Percentiles rank a stretch among this genome's conserved stretches.
Conservation (phyloP, 1,139 yeast genomes). For the Yamadazyma atmosphaerica region DNA sequence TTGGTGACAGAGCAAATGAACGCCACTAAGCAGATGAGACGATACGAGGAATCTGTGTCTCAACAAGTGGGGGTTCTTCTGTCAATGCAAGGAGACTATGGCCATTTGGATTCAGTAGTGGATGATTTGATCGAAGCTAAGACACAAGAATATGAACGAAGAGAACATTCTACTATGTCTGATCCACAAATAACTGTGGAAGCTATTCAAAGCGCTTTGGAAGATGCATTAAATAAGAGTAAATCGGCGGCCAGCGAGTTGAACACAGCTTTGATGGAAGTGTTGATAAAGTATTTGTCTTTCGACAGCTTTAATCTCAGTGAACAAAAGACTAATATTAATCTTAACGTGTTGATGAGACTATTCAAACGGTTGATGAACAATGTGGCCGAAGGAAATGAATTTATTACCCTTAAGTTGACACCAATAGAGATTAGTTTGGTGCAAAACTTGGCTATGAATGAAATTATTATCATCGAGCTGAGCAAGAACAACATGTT, state of each 20-base stretch:
- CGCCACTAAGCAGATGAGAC: neutral
- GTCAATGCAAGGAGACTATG: slow-evolving; percentile 1
- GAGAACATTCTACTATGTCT: no score
- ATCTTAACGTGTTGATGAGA: slow-evolving; percentile 5
- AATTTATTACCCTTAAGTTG: slow-evolving; percentile 18
- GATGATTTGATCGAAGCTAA: neutral
- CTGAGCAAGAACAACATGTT: slow-evolving; percentile 13
- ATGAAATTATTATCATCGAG: slow-evolving; percentile 15
- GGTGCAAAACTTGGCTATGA: slow-evolving; percentile 19
- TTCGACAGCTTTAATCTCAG: slow-evolving; percentile 5
- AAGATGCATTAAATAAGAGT: slow-evolving; percentile 1
- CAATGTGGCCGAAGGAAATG: slow-evolving; percentile 11
- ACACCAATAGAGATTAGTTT: slow-evolving; percentile 15
- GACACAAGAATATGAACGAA: neutral
- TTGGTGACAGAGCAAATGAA: slow-evolving; percentile 7
- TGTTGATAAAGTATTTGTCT: slow-evolving; percentile 7
- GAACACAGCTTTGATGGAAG: slow-evolving; percentile 2
- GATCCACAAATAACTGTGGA: neutral
- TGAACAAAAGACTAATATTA: slow-evolving; percentile 5
- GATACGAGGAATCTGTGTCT: neutral
- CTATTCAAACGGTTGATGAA: slow-evolving; percentile 11
- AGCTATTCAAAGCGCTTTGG: no score
- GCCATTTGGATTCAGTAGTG: neutral
- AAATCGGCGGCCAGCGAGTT: neutral
- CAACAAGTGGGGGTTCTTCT: slow-evolving; percentile 1